Evolutionary conservation across 306 rosid species (phyloP).

Genomic region (Prosopis cineraria): DNA sequence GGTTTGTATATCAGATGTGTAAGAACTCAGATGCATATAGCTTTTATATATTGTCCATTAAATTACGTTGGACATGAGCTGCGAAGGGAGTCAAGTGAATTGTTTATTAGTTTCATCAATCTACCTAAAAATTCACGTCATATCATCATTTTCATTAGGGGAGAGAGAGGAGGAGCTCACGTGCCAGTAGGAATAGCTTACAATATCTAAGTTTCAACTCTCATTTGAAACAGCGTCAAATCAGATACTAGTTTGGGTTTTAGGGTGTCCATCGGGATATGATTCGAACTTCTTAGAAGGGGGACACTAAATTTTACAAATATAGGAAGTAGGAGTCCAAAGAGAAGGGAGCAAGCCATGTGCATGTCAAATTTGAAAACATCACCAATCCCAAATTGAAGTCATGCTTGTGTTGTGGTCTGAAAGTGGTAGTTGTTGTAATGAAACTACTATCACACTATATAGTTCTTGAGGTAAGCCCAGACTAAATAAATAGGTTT

Average conservation of each 20-base stretch:
- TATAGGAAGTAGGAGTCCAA: not conserved
- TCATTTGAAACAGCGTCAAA: not conserved
- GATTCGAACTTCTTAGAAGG: slow-evolving; percentile 10
- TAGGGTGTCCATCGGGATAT: not conserved
- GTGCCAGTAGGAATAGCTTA: slow-evolving; percentile 12
- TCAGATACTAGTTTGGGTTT: not conserved
- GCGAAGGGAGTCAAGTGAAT: slow-evolving; percentile 8
- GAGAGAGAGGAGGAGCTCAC: not conserved
- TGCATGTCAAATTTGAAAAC: slow-evolving; percentile 24
- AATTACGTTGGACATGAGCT: not conserved
- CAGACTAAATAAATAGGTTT: not conserved
- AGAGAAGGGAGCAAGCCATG: not conserved
- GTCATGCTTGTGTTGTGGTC: too few species aligned
- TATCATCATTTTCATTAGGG: not conserved
- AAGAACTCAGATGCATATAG: not conserved
- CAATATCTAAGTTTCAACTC: not conserved
- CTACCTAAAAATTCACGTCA: not conserved
- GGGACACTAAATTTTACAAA: not conserved
- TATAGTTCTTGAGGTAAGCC: too few species aligned
- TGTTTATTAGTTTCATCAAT: slow-evolving; percentile 14
- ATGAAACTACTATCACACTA: not conserved
- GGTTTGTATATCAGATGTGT: not conserved
- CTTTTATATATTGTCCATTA: not conserved
- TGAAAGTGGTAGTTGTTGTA: not conserved
- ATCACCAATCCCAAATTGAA: not conserved